Base-by-base conservation (phyloP, 768 basidiomycete genomes). In the Agaricus subrufescens region DNA sequence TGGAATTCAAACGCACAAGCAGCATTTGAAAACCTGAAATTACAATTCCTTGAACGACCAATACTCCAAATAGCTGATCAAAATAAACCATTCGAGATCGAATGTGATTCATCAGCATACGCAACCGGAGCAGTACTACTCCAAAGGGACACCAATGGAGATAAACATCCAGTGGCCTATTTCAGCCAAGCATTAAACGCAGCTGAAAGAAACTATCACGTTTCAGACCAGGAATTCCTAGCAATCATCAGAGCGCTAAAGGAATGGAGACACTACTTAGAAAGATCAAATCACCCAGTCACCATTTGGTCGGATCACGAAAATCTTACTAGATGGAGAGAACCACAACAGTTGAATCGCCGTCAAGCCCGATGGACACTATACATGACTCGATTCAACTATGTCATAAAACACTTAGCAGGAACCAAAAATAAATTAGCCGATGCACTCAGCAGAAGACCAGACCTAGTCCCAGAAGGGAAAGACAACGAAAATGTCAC, bases 1-100 rank as follows among this genome's bases (percentile, higher is more conserved):
- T 23, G 46, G 26, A 46, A 46, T 27, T 12, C 26, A 19, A 27
- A 46, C 3, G 25, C 46, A 46, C 19, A 23, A 3, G 0, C 1
- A 46, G 25, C 11, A 72, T 73, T 29, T 65, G 67, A 4, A 52
- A 65, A 12, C 69, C 71, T 34, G 1, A 34, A 34, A 34, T 11
- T 8, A 34, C 34, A 34, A 34, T 31, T 57, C 42, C 42, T 23
- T 3, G 12, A 51, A 52, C n/a, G 44, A 42, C 40, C 46, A 26
- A 39, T 43, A 37, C 52, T 58, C 4, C 6, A 8, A 14, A 42
- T 54, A 38, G 43, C 11, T 42, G 42, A 57, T 44, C 26, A 26
- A 42, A 23, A 23, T 9, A 51, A 52, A 50, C 50, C 56, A 14
- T 57, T 45, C 48, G 30, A 57, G 15, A 46, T 57, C 4, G 49